Base-by-base conservation (phyloP, 257 asterid genomes). In the Cinchona pubescens region DNA sequence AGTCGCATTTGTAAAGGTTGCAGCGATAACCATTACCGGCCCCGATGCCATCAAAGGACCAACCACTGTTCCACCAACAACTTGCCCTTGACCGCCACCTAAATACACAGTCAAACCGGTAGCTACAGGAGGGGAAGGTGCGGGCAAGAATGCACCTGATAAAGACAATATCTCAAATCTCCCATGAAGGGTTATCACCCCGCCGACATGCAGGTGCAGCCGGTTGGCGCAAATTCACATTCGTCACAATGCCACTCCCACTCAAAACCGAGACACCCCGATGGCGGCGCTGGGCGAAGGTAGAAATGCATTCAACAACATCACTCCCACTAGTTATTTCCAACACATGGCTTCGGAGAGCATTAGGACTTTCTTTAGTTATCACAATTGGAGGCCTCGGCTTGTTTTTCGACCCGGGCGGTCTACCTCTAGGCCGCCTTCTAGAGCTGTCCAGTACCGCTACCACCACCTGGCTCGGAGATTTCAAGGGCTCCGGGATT, bases 11-110 rank as follows among this genome's bases (percentile, higher is more conserved):
- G 85, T 74, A 77, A 90, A 92, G 0, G 96, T 87, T 13, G 97
- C 96, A 1, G 93, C 97, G 21, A 92, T 85, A 11, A 92, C 90
- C 91, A 92, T 87, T 48, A 92, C 97, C 30, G 97, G 96, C 16
- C 97, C 97, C 0, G 94, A 87, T 0, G 97, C 96, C 42, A 80
- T 69, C 72, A 92, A 49, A 0, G 91, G 63, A 1, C 96, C 94
- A 3, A 82, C 90, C 73, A 92, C 94, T 25, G 82, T 82, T 37
- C 97, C 97, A 10, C 97, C 97, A 3, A 90, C 87, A 0, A 92
- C 91, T 79, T 90, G 97, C 19, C 97, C 97, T 73, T 90, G 97
- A 11, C 92, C 88, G 34, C 97, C 97, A 16, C 89, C 89, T 35
- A 92, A 81, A 81, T 92, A 92, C 37, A 92, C 91, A 0, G 93